A percentile compares a stretch with the other conserved stretches of the same genome.
Evolutionary conservation across 257 asterid species (phyloP).

Genomic region (Nicotiana tabacum): DNA sequence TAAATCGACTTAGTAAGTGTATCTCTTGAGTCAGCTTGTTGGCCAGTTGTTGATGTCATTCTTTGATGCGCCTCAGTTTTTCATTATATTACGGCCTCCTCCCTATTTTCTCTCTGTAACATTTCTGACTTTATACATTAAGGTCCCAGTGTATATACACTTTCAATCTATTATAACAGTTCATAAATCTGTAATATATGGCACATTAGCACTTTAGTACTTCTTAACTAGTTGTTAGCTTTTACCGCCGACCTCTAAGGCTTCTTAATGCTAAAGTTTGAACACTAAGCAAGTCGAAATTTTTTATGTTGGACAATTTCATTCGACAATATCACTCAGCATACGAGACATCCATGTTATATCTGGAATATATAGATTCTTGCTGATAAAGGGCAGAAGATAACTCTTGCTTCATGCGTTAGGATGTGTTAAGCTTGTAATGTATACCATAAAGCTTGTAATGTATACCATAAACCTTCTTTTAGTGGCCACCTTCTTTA

Average conservation of each 20-base stretch:
- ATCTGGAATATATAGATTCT: not conserved
- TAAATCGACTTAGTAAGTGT: no score
- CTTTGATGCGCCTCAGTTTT: no score
- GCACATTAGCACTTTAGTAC: not conserved
- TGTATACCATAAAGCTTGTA: not conserved
- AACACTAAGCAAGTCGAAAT: not conserved
- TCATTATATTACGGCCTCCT: no score
- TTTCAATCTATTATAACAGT: not conserved
- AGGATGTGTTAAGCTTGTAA: not conserved
- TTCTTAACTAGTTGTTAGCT: not conserved
- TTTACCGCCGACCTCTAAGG: not conserved
- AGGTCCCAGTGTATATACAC: not conserved
- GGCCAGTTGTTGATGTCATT: no score
- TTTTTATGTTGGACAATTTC: not conserved
- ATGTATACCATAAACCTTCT: not conserved
- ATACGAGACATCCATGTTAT: not conserved
- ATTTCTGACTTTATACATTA: not conserved
- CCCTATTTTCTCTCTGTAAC: no score
- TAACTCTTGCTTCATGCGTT: not conserved
- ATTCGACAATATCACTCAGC: not conserved
- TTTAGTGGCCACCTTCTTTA: not conserved
- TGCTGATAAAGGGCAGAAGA: not conserved
- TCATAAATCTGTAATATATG: not conserved
- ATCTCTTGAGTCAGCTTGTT: no score
- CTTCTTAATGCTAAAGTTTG: not conserved